Evolutionary conservation across 2,329 filamentous ascomycete genomes (phyloP).

Genomic region (Cercospora sesami): DNA sequence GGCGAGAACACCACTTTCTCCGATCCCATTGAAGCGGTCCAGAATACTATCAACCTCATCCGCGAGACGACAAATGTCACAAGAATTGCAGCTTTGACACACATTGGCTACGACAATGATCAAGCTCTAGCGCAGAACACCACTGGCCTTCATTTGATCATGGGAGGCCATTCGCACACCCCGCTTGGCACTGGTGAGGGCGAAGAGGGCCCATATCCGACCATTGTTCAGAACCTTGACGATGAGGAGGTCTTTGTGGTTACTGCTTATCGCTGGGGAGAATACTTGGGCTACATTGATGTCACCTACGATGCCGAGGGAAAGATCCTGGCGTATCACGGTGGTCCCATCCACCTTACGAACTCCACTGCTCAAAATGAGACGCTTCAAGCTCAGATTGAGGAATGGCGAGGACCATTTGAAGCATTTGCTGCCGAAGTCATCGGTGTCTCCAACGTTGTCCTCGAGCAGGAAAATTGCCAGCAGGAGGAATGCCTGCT

Average conservation of each 20-base stretch:
- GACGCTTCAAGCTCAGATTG: constrained; percentile 58
- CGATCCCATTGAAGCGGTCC: constrained; percentile 59
- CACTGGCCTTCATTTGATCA: constrained; percentile 66
- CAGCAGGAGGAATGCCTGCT: constrained; percentile 57
- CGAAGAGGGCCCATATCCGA: constrained; percentile 63
- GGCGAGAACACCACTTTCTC: constrained; percentile 60
- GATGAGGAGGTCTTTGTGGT: constrained; percentile 69
- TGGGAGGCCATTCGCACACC: constrained; percentile 62
- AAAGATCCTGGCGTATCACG: constrained; percentile 63
- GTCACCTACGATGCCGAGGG: constrained; percentile 62
- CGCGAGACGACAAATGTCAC: constrained; percentile 62
- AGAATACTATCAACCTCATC: constrained; percentile 63
- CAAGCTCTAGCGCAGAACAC: constrained; percentile 61
- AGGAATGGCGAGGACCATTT: constrained; percentile 61
- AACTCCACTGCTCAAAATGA: constrained; percentile 61
- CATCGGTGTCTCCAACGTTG: constrained; percentile 56
- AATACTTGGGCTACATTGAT: constrained; percentile 68
- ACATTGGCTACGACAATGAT: constrained; percentile 67
- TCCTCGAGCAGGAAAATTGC: constrained; percentile 61
- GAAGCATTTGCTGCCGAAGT: constrained; percentile 60
- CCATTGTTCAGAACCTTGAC: constrained; percentile 60
- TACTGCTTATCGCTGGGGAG: constrained; percentile 67
- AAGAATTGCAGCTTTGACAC: constrained; percentile 65
- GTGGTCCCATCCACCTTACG: constrained; percentile 62
- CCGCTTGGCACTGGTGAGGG: constrained; percentile 61